Conservation (phyloP, 1,284 basidiomycete species). For the Ganoderma leucocontextum region DNA sequence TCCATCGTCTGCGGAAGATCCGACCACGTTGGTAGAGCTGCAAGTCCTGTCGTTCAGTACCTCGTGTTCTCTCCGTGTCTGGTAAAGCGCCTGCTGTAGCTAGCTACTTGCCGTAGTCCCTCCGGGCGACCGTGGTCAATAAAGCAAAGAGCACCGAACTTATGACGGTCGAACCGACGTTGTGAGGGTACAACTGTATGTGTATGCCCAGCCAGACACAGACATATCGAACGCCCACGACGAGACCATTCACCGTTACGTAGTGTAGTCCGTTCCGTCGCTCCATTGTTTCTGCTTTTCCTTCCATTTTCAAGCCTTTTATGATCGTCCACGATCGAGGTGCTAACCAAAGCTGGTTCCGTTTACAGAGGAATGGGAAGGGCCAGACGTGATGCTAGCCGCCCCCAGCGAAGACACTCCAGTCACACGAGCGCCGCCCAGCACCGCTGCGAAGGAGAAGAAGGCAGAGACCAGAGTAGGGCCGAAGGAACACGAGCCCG, state of each 20-base stretch:
- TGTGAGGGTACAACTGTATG: slow-evolving; percentile 16
- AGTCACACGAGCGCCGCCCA: slow-evolving; percentile 7
- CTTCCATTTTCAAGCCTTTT: slow-evolving; percentile 11
- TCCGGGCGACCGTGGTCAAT: slow-evolving; percentile 20
- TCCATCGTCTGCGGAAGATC: slow-evolving; percentile 8
- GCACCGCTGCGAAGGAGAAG: slow-evolving; percentile 21
- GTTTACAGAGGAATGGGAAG: slow-evolving; percentile 75
- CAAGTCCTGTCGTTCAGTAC: slow-evolving; percentile 17
- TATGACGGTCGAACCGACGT: slow-evolving; percentile 15
- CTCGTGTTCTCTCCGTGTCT: slow-evolving; percentile 5
- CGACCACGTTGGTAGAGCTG: slow-evolving; percentile 25
- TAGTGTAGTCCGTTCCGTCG: neutral
- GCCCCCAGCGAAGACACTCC: slow-evolving; percentile 31
- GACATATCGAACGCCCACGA: neutral
- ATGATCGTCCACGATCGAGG: slow-evolving; percentile 11
- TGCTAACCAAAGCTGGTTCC: slow-evolving; percentile 29
- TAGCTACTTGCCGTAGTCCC: slow-evolving; percentile 24
- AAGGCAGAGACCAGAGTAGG: slow-evolving; percentile 33
- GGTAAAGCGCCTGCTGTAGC: slow-evolving; percentile 19
- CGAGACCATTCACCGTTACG: slow-evolving; percentile 3
- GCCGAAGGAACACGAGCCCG: slow-evolving; percentile 30
- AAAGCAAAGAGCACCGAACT: slow-evolving; percentile 18
- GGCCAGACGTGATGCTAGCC: slow-evolving; percentile 60
- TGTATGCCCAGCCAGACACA: slow-evolving; percentile 1
- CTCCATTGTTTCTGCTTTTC: neutral